Conservation (phyloP, 1,284 basidiomycete genomes). For the Leccinum ponderosum region DNA sequence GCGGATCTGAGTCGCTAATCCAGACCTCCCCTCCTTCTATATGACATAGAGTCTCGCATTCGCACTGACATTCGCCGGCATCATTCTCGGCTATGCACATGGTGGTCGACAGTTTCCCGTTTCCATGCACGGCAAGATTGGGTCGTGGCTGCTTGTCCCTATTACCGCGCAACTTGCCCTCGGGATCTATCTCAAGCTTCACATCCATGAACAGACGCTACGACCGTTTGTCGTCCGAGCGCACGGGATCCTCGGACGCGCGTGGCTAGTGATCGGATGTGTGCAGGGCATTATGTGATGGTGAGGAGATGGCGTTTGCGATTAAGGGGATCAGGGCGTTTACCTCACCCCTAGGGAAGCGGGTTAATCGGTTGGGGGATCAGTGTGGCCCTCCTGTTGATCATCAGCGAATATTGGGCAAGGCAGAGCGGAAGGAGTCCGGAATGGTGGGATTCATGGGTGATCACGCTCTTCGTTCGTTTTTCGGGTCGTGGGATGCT, state of each 20-base stretch:
- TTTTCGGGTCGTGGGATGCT: background rate
- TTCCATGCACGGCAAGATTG: conserved; percentile 71
- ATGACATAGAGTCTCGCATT: conserved; percentile 59
- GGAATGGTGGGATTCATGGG: conserved; percentile 90
- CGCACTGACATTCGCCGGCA: conserved; percentile 68
- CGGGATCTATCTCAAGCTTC: conserved; percentile 92
- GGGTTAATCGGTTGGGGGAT: conserved; percentile 88
- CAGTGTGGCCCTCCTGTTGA: conserved; percentile 81
- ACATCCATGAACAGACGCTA: conserved; percentile 80
- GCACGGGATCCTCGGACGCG: conserved; percentile 84
- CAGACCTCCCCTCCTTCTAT: background rate
- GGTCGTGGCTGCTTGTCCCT: conserved; percentile 67
- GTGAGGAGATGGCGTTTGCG: conserved; percentile 32
- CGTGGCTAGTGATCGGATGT: conserved; percentile 86
- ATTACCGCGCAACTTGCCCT: conserved; percentile 70
- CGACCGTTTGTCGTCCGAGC: conserved; percentile 72
- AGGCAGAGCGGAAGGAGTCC: conserved; percentile 71
- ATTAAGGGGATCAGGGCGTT: background rate
- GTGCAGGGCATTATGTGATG: conserved; percentile 92
- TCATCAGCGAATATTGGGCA: conserved; percentile 85
- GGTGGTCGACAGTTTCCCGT: conserved; percentile 71
- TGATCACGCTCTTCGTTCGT: conserved; percentile 86
- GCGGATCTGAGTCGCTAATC: background rate
- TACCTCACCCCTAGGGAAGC: conserved; percentile 48
- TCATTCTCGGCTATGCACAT: conserved; percentile 79